Evolutionary conservation across 2,329 filamentous ascomycete species (phyloP), one percentile per base, ranked within the genome.

Genomic region (Colletotrichum aenigma): DNA sequence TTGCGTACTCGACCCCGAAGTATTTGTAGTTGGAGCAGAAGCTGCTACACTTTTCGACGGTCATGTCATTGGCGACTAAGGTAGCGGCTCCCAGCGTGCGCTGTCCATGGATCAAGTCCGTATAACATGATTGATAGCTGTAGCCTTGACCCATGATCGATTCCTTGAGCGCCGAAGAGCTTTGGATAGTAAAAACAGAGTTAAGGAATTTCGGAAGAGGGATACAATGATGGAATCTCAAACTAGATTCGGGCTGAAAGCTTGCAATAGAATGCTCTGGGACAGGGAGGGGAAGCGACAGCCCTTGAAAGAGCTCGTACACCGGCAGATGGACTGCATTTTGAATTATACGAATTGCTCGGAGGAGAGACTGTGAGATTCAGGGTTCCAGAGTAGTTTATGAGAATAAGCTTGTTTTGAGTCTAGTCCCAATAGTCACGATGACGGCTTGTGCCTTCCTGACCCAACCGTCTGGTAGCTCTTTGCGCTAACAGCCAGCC

Each of bases 21-120:
- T 62, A 58, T 30, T 78, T 55, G 55, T 21, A 26, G 26, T 24
- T 77, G 10, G 86, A 81, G 80, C 90, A 92, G 80, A 88, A 87
- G 7, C 83, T 80, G 66, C 89, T 83, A 78, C 90, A 91, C 24
- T 85, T 86, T 64, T 84, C 85, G 80, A 84, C 86, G 76, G 82
- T 86, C 80, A 88, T 84, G n/a, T 86, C 86, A 36, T 89, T 78
- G 71, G 87, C 81, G 30, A 86, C 84, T 56, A 86, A 85, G 36
- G 83, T 76, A 72, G 85, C 82, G 75, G 84, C 84, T 21, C 79
- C 80, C 15, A 89, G 83, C 10, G 83, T 83, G 32, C 87, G 87
- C 9, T 77, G 77, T 4, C 72, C 67, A 18, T 61, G 26, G 8
- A 32, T 7, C 16, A 61, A 30, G 58, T 61, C 58, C 24, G 58